Base-by-base conservation (phyloP, 129 eudicot genomes). In the Tanacetum coccineum region DNA sequence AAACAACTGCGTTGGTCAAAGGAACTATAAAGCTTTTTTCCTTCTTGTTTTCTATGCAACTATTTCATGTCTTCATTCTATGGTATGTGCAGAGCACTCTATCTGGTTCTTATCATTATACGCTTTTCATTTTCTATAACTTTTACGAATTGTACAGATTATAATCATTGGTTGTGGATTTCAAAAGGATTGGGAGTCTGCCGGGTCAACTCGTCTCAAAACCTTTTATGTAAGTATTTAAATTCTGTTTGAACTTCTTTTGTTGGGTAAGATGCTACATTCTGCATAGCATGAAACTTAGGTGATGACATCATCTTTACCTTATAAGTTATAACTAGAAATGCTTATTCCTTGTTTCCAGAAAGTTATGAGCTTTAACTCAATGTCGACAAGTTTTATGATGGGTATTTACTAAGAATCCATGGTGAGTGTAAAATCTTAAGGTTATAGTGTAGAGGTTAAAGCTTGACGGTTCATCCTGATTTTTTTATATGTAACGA, bases 1-100 rank as follows among this genome's bases (percentile, higher is more conserved):
- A 72, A 89, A 89, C 72, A 89, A 89, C 68, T 89, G 96, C 69
- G 95, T 86, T 66, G 96, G 96, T 57, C 87, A 81, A 22, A 77
- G 81, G 75, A 89, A 89, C 81, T 86, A 86, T 74, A 89, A 89
- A 79, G 68, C 96, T 48, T 86, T 79, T 78, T 78, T 86, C 64
- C 70, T 81, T 75, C 76, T 89, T 36, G 84, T 89, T 36, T n/a
- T 78, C 7, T 83, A 89, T 70, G 84, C 84, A 66, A 64, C 87
- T 58, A 62, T 74, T 65, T 77, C 86, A 55, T 71, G 89, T 81
- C 61, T 75, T 39, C 77, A 89, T 78, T 89, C 90, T 61, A 44
- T 67, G 81, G 96, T 89, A 77, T 2, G 83, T 66, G 22, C 28
- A 12, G 51, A 19, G 11, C 50, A 26, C 36, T 58, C 42, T 62